phyloP scores from a whole-genome alignment of 2,329 filamentous ascomycete genomes.

The Sarocladium brachiariae region DNA sequence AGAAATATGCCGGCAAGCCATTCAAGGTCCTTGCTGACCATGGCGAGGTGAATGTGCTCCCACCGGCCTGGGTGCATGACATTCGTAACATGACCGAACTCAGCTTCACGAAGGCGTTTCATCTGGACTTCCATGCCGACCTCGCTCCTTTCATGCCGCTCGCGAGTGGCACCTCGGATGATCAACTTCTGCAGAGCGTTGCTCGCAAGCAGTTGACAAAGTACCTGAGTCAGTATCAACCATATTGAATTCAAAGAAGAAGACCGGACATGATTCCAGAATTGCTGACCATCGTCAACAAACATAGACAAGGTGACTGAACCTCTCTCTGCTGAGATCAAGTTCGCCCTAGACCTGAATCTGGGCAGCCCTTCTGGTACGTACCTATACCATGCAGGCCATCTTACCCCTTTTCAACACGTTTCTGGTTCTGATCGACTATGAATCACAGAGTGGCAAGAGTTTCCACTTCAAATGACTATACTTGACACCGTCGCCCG shows the following conservation, averaged over 20 bases:
- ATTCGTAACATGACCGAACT: slow-evolving; percentile 18
- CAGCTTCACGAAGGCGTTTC: slow-evolving; percentile 12
- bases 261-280: not conserved
- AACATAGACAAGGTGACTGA: slow-evolving; percentile 2
- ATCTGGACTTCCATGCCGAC: slow-evolving; percentile 9
- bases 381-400: too few relatives aligned
- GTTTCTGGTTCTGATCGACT: not conserved
- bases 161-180: not conserved
- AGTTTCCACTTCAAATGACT: slow-evolving; percentile 7
- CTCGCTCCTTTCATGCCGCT: slow-evolving; percentile 1
- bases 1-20: slow-evolving; percentile 6
- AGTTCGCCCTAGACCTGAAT: not conserved
- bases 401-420: too few relatives aligned
- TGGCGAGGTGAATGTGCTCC: slow-evolving; percentile 16
- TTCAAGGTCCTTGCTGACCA: slow-evolving; percentile 15
- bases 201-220: slow-evolving; percentile 7
- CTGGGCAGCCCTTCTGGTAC: not conserved
- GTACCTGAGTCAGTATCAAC: slow-evolving; percentile 3
- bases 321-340: slow-evolving; percentile 7
- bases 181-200: slow-evolving; percentile 6
- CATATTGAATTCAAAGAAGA: not conserved
- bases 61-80: slow-evolving; percentile 14
- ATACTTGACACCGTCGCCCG: slow-evolving; percentile 14
- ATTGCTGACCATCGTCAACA: not conserved
- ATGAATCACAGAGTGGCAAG: slow-evolving; percentile 12